These are phyloP conservation scores for Rhododendron molle DNA, from an alignment of 148 eudicot genomes.

Conservation along the genomic window DNA sequence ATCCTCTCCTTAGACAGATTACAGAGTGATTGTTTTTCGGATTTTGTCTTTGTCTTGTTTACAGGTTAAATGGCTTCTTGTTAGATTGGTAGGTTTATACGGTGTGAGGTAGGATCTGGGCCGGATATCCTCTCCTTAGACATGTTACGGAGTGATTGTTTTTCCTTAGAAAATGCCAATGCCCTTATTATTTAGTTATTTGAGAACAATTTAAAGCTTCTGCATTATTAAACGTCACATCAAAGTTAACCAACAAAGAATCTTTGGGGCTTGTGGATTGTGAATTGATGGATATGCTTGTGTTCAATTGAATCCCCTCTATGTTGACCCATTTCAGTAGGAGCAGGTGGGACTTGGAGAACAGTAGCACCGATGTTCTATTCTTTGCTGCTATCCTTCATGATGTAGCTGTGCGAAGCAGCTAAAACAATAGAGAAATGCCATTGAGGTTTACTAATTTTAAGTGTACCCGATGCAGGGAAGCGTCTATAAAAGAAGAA, in stretches of 20 bases:
- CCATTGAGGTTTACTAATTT: neutral
- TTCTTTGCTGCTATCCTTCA: neutral
- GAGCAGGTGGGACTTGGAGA: conserved; percentile 2
- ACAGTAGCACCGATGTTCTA: neutral
- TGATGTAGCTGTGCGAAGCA: neutral
- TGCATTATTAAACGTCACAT: neutral
- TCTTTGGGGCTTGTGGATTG: neutral
- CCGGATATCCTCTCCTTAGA: neutral
- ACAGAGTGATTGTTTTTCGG: neutral
- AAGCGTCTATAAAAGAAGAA: neutral
- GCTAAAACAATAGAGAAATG: neutral
- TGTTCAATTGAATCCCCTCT: neutral
- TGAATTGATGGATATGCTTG: neutral
- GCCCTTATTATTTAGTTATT: neutral
- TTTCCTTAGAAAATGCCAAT: neutral
- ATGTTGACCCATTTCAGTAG: neutral
- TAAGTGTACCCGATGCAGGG: neutral
- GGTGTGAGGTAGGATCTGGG: neutral
- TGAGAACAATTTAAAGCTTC: neutral
- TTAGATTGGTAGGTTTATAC: neutral
- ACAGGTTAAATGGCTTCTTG: neutral
- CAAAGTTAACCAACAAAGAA: neutral
- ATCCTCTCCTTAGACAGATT: neutral
- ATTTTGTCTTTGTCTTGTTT: neutral
- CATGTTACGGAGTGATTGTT: neutral